Conservation (phyloP, 1,284 basidiomycete genomes). For the Sanguinoderma infundibulare region DNA sequence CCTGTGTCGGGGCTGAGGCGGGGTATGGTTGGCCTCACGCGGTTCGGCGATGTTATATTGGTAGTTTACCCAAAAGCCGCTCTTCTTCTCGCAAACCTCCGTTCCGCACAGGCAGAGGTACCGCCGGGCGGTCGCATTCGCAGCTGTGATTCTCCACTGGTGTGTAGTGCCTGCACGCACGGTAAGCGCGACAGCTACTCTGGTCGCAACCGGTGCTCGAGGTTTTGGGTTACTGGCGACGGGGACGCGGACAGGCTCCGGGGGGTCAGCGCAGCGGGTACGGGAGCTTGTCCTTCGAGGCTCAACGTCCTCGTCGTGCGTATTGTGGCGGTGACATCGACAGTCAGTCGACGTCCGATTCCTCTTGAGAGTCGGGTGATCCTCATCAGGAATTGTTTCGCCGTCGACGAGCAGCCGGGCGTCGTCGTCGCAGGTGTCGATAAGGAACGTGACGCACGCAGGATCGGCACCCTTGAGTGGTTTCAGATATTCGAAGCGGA, state of each 20-base stretch:
- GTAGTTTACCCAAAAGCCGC: conserved; percentile 16
- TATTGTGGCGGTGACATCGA: neutral
- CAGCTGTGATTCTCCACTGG: conserved; percentile 7
- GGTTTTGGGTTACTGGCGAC: conserved; percentile 18
- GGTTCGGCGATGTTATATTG: neutral
- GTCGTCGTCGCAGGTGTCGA: neutral
- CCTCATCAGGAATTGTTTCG: neutral
- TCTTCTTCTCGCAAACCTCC: conserved; percentile 21
- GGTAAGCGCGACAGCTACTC: neutral
- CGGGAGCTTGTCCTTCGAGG: neutral
- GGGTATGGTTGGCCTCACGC: neutral
- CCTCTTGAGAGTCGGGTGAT: neutral
- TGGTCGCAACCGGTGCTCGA: conserved; percentile 11
- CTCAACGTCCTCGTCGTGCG: neutral
- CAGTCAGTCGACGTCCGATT: neutral
- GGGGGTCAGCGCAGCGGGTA: neutral
- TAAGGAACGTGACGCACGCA: neutral
- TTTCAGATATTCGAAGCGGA: neutral
- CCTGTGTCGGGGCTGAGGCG: neutral
- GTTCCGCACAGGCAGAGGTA: conserved; percentile 20
- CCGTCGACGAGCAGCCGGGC: neutral
- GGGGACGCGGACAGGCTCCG: conserved; percentile 6
- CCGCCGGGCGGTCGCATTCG: conserved; percentile 10
- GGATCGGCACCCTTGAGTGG: neutral
- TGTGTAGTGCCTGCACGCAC: conserved; percentile 2